Conservation (phyloP, 83 land plant genomes). For the Picea mariana region DNA sequence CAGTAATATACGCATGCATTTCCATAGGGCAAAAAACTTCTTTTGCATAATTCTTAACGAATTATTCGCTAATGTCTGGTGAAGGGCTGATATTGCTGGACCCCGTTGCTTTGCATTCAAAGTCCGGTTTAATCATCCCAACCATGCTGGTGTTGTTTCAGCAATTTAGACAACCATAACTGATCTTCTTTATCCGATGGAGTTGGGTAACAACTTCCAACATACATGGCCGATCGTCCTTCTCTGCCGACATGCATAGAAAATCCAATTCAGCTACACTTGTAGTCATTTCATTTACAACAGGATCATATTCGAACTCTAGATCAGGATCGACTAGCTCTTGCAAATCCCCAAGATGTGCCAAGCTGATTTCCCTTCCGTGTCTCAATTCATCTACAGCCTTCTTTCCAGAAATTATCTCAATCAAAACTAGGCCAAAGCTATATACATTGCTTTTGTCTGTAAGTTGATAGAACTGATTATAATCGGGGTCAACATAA, state of each 20-base stretch:
- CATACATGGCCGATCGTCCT: slow-evolving; percentile 24
- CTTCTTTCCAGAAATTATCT: background rate
- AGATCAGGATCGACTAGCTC: slow-evolving; percentile 5
- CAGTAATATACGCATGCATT: too few species aligned
- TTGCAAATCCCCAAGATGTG: slow-evolving; percentile 14
- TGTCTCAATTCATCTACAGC: background rate
- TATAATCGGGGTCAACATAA: slow-evolving; percentile 21
- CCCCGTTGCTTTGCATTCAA: too few species aligned
- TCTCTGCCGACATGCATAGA: slow-evolving; percentile 11
- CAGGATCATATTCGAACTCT: background rate
- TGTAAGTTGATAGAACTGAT: background rate
- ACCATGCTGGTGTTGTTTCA: too few species aligned
- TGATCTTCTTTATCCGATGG: background rate
- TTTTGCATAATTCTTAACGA: too few species aligned
- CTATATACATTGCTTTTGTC: slow-evolving; percentile 22
- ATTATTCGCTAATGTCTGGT: too few species aligned
- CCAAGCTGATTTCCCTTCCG: slow-evolving; percentile 10
- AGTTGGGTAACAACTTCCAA: slow-evolving; percentile 16
- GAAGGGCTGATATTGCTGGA: too few species aligned
- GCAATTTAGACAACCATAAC: background rate
- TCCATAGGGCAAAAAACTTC: too few species aligned
- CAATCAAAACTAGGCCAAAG: slow-evolving; percentile 22
- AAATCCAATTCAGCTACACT: slow-evolving; percentile 13
- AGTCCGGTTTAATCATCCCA: too few species aligned
- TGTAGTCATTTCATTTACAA: background rate